Conservation (phyloP, 345 rosid genomes). For the Brassica rapa region DNA sequence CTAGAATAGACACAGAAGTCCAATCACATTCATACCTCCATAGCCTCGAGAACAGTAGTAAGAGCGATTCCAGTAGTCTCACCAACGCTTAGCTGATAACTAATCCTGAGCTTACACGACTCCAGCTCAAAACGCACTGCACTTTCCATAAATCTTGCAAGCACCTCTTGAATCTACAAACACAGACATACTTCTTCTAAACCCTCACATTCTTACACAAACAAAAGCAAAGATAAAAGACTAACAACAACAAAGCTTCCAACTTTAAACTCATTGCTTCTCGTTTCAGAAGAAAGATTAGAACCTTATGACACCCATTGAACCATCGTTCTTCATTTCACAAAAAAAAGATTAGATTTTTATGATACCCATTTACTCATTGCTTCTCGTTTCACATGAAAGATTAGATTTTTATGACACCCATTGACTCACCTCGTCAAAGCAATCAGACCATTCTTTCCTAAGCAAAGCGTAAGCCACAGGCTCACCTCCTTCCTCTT, state of each 20-base stretch:
- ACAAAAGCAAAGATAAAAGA: background rate
- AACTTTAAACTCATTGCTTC: background rate
- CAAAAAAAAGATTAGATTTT: background rate
- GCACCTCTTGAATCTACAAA: conserved; percentile 93
- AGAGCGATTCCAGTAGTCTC: conserved; percentile 60
- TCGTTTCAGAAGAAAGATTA: background rate
- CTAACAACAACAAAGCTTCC: background rate
- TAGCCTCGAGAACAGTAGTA: conserved; percentile 64
- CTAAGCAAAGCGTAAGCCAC: conserved; percentile 65
- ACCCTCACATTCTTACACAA: conserved; percentile 18
- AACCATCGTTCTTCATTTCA: background rate
- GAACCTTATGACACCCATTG: background rate
- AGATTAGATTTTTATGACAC: background rate
- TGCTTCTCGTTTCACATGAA: conserved; percentile 8
- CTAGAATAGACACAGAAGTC: background rate
- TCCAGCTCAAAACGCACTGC: conserved; percentile 75
- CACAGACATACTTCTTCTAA: conserved; percentile 57
- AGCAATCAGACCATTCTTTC: conserved; percentile 76
- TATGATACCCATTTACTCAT: background rate
- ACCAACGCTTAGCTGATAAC: conserved; percentile 48
- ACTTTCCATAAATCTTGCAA: conserved; percentile 63
- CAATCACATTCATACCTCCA: conserved; percentile 67
- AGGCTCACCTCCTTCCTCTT: conserved; percentile 72
- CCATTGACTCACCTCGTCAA: conserved; percentile 66
- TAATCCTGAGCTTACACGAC: conserved; percentile 52